phyloP scores from a whole-genome alignment of 345 rosid species.

The Melaleuca alternifolia region DNA sequence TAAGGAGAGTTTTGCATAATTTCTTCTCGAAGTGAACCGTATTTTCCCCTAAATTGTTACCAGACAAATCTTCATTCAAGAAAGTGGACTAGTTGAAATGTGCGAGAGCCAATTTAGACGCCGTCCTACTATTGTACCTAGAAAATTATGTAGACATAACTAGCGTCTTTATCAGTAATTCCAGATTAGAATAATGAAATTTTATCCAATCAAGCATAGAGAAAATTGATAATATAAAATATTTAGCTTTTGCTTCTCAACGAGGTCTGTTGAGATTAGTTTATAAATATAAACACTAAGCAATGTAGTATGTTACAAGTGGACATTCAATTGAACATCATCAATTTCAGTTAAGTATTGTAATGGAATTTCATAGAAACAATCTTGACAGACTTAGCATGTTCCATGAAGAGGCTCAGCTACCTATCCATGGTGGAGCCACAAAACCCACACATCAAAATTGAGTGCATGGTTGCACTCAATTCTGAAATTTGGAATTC shows the following conservation, averaged over 20 bases:
- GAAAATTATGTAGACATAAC: background rate
- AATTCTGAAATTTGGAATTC: too few species aligned
- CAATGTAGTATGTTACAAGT: background rate
- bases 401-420: background rate
- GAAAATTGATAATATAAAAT: background rate
- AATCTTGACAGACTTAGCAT: background rate
- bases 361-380: background rate
- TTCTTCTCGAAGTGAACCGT: background rate
- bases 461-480: too few species aligned
- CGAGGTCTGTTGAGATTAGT: background rate
- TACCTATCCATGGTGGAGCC: too few species aligned
- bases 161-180: background rate
- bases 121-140: background rate
- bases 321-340: background rate
- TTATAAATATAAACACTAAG: background rate
- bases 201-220: background rate
- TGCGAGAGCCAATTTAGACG: background rate
- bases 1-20: background rate
- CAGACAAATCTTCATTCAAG: background rate
- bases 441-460: too few species aligned
- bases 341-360: background rate
- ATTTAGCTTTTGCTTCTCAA: background rate
- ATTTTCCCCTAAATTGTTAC: background rate
- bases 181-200: background rate
- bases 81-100: too few species aligned